phyloP scores from a whole-genome alignment of 768 basidiomycete genomes.

The Phylloporus sp. region DNA sequence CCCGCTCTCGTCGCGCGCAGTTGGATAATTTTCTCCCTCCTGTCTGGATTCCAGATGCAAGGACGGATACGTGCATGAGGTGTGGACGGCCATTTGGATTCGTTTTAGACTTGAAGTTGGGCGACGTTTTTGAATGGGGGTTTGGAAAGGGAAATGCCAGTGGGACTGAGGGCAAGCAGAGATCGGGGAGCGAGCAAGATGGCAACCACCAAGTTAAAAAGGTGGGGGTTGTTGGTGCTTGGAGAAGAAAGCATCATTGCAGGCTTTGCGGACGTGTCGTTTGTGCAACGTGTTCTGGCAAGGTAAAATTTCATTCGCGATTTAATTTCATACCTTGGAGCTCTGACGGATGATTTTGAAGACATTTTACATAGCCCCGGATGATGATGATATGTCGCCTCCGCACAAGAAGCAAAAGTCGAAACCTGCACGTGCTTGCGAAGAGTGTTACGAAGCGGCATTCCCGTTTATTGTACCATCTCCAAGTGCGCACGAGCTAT shows the following conservation, averaged over 20 bases:
- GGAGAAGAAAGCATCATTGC: conserved; percentile 78
- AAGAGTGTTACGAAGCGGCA: conserved; percentile 80
- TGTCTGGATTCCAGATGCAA: conserved; percentile 88
- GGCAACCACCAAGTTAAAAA: conserved; percentile 5
- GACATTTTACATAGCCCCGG: conserved; percentile 73
- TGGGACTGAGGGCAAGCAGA: conserved; percentile 12
- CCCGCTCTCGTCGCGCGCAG: conserved; percentile 24
- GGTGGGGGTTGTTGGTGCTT: conserved; percentile 20
- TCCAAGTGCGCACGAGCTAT: neutral
- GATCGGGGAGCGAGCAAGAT: conserved; percentile 5
- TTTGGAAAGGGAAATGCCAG: conserved; percentile 37
- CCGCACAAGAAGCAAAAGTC: conserved; percentile 38
- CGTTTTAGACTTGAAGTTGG: conserved; percentile 23
- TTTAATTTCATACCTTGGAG: neutral
- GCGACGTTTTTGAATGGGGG: conserved; percentile 27
- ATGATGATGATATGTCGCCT: conserved; percentile 34
- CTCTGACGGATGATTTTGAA: conserved; percentile 28
- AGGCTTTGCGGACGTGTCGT: conserved; percentile 82
- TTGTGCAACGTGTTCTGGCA: conserved; percentile 76
- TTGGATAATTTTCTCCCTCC: conserved; percentile 72
- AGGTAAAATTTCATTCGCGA: conserved; percentile 41
- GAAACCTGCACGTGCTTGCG: conserved; percentile 77
- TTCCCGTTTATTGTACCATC: conserved; percentile 50
- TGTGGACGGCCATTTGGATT: conserved; percentile 72
- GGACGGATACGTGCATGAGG: conserved; percentile 79